Conservation (phyloP, 2,329 filamentous ascomycete genomes). For the Colletotrichum nymphaeae region DNA sequence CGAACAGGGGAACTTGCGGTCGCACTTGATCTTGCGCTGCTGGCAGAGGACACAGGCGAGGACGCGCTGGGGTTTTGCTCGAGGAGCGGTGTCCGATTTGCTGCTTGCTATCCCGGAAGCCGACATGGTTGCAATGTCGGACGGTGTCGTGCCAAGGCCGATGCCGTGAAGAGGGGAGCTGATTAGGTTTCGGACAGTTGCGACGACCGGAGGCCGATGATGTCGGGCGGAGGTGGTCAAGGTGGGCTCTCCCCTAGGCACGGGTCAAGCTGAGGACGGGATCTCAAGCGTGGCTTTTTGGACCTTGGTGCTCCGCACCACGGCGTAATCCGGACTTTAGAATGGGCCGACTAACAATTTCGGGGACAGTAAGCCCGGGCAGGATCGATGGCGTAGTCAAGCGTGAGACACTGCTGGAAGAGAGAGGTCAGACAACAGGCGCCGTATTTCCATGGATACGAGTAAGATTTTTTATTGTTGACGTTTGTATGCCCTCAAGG, state of each 20-base stretch:
- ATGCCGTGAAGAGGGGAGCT: not conserved
- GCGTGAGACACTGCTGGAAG: not conserved
- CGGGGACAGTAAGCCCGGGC: not conserved
- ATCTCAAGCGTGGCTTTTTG: conserved; percentile 44
- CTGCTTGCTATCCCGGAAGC: not conserved
- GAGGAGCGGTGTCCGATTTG: conserved; percentile 15
- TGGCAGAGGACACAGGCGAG: conserved; percentile 70
- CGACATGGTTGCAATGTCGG: not conserved
- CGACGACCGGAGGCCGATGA: not conserved
- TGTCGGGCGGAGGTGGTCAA: conserved; percentile 43
- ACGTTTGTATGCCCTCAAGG: too few species aligned
- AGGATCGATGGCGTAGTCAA: not conserved
- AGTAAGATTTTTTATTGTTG: too few species aligned
- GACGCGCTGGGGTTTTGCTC: conserved; percentile 43
- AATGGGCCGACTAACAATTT: not conserved
- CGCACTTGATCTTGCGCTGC: conserved; percentile 73
- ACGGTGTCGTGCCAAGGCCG: not conserved
- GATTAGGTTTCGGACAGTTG: not conserved
- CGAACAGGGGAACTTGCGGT: conserved; percentile 67
- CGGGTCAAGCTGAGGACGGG: conserved; percentile 54
- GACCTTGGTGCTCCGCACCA: not conserved
- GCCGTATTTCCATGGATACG: not conserved
- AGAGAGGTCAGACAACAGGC: not conserved
- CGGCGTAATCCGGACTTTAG: not conserved
- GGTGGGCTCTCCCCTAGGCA: conserved; percentile 58